These are phyloP conservation scores for Ramaria sp. DNA, from an alignment of 768 basidiomycete species.

Conservation along the genomic window DNA sequence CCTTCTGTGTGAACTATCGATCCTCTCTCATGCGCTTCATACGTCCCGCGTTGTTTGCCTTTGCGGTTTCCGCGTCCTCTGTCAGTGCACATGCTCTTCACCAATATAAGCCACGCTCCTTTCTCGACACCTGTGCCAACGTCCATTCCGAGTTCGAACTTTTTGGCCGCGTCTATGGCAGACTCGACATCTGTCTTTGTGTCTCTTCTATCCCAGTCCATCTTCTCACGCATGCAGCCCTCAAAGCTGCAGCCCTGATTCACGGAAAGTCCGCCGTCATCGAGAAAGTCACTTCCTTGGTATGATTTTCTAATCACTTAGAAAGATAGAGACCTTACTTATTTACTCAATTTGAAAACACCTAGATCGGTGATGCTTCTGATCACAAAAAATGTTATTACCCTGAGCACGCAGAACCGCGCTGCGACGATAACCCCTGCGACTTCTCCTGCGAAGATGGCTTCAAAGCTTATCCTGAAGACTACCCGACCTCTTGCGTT, in stretches of 20 bases:
- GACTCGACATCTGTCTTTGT: constrained; percentile 30
- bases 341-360: background rate
- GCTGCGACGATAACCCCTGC: constrained; percentile 31
- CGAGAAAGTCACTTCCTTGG: constrained; percentile 25
- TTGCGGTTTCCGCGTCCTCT: background rate
- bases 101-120: constrained; percentile 1
- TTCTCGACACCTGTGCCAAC: constrained; percentile 30
- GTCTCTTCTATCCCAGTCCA: constrained; percentile 27
- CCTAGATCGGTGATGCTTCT: constrained; percentile 18
- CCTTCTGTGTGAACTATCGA: too few species aligned
- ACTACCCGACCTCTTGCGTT: constrained; percentile 27
- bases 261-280: constrained; percentile 22
- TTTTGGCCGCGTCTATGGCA: constrained; percentile 16
- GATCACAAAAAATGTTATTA: constrained; percentile 22
- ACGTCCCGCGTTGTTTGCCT: background rate
- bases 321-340: background rate
- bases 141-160: constrained; percentile 24
- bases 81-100: background rate
- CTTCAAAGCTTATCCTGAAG: constrained; percentile 22
- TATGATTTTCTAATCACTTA: constrained; percentile 13
- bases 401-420: constrained; percentile 28
- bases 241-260: constrained; percentile 19
- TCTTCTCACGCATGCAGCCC: constrained; percentile 22
- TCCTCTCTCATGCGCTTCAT: too few species aligned
- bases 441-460: constrained; percentile 36